Evolutionary conservation across 345 rosid species (phyloP).

Genomic region (Linum usitatissimum): DNA sequence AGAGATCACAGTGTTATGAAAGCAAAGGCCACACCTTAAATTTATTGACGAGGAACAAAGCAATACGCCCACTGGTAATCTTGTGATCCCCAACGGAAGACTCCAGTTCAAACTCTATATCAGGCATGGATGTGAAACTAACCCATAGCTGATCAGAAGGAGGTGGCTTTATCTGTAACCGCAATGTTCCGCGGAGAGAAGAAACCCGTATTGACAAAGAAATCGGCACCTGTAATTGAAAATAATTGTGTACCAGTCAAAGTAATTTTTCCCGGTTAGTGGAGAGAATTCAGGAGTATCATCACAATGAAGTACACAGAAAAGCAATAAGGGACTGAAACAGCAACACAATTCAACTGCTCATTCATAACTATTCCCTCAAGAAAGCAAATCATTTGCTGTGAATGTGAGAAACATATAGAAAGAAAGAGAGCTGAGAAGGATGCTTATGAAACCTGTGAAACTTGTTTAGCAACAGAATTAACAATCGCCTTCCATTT

Average conservation of each 20-base stretch:
- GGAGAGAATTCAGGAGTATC: not conserved
- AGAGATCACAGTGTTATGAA: not conserved
- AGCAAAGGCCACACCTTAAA: conserved; percentile 54
- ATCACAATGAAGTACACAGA: not conserved
- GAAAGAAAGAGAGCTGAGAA: not conserved
- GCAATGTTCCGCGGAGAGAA: conserved; percentile 73
- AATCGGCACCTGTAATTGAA: conserved; percentile 54
- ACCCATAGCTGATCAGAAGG: conserved; percentile 94
- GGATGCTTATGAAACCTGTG: conserved; percentile 40
- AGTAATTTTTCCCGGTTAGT: not conserved
- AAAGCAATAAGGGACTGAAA: no score
- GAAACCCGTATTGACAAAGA: conserved; percentile 70
- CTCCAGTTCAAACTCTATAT: conserved; percentile 61
- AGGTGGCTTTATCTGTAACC: conserved; percentile 77
- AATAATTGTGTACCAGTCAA: not conserved
- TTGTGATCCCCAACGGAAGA: conserved; percentile 84
- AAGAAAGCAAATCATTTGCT: no score
- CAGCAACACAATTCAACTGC: no score
- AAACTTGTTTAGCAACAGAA: conserved; percentile 58
- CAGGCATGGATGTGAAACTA: conserved; percentile 86
- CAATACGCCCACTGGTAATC: conserved; percentile 56
- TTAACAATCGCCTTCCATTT: conserved; percentile 51
- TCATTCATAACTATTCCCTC: no score
- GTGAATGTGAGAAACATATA: not conserved
- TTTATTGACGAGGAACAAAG: conserved; percentile 53